Evolutionary conservation across 495 filamentous ascomycete species (phyloP), one percentile per base, ranked within the genome.

Genomic region (Xylaria sp.): DNA sequence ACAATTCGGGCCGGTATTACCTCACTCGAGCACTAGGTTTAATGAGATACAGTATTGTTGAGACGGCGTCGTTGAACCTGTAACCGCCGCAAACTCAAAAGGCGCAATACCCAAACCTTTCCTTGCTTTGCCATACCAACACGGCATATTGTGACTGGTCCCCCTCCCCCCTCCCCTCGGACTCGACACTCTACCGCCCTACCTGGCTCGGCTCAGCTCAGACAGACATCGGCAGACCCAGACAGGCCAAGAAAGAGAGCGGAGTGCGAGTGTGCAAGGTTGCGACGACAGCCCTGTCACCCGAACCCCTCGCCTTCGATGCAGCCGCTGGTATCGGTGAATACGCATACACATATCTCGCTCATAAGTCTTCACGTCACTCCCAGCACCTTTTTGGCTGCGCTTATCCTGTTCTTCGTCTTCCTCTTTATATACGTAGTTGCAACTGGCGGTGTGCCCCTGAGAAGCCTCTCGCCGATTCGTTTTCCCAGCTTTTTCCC

Each of bases 351-450:
- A 72, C 81, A 85, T 74, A 66, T 84, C 72, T 73, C 82, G 55
- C 80, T 88, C 53, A 70, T 88, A 68, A 86, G 84, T 75, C 75
- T 88, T 61, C 81, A 80, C 68, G 83, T 88, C 76, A 84, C 85
- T 35, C 86, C 86, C 17, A 84, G 84, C 74, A 84, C 86, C 67
- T 86, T 83, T 74, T 74, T 89, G 72, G 82, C 78, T 29, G 77
- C 80, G 48, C 80, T 89, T 70, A 73, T 87, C 66, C 77, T 89
- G 58, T 73, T 83, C 21, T 79, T 92, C 67, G 71, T 85, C 67
- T 85, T 86, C 50, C 73, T 82, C 66, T 85, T 80, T 74, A 61
- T 89, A 59, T 87, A 88, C 74, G 78, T 90, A 63, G 74, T 75
- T 19, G 74, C 72, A 4, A 67, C 62, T 7, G 72, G 75, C n/a